These are phyloP conservation scores for Leersia perrieri DNA, from an alignment of 176 grass and related monocot genomes.

Conservation along the genomic window DNA sequence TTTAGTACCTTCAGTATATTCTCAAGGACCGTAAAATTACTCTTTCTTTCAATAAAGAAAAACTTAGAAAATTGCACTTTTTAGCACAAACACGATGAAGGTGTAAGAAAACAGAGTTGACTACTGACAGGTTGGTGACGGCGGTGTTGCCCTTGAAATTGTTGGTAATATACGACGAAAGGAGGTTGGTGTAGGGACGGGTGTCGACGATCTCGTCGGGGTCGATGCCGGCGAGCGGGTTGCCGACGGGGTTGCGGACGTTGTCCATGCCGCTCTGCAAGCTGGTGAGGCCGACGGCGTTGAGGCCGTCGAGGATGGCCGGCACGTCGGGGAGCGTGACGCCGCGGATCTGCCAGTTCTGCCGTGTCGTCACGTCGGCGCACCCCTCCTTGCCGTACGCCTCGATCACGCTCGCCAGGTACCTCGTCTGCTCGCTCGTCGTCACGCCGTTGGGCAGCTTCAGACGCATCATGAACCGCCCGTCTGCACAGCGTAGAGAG, in stretches of 20 bases:
- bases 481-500: slow-evolving; percentile 40
- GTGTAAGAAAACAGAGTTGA: neutral
- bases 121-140: slow-evolving; percentile 74
- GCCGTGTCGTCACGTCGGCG: slow-evolving; percentile 91
- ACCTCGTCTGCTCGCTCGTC: slow-evolving; percentile 93
- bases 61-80: no score
- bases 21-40: no score
- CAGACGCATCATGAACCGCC: slow-evolving; percentile 95
- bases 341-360: slow-evolving; percentile 99
- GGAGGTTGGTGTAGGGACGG: slow-evolving; percentile 78
- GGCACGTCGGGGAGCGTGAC: slow-evolving; percentile 85
- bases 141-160: slow-evolving; percentile 65
- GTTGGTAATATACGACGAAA: slow-evolving; percentile 75
- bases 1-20: no score
- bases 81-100: neutral
- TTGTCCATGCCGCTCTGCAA: slow-evolving; percentile 99
- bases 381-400: slow-evolving; percentile 80
- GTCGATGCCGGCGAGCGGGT: slow-evolving; percentile 90
- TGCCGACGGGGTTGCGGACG: slow-evolving; percentile 91
- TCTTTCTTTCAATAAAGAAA: no score
- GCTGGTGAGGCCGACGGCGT: slow-evolving; percentile 76
- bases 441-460: slow-evolving; percentile 97
- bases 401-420: slow-evolving; percentile 81
- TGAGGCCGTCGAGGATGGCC: slow-evolving; percentile 72
- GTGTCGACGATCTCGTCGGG: slow-evolving; percentile 93